phyloP scores from a whole-genome alignment of 768 basidiomycete genomes.

The Inosperma sp. region DNA sequence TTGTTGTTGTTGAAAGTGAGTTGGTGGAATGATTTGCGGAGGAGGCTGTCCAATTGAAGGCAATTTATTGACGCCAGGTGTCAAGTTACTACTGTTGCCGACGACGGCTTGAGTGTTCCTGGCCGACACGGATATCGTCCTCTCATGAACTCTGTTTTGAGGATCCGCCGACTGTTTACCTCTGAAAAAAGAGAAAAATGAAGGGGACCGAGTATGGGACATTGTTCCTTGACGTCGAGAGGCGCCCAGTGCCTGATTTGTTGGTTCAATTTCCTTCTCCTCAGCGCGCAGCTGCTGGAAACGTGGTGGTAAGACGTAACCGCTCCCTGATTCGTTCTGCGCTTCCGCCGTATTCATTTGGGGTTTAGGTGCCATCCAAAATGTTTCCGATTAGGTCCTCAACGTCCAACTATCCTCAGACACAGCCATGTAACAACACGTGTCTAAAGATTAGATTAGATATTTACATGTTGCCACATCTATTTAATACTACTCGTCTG shows the following conservation, averaged over 20 bases:
- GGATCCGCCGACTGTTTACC: constrained; percentile 32
- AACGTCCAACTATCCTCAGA: too few species aligned
- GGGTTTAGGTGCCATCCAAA: too few species aligned
- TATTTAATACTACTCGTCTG: too few species aligned
- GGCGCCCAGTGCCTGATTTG: constrained; percentile 16
- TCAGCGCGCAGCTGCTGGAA: too few species aligned
- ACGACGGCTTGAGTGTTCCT: too few species aligned
- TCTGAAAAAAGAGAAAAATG: constrained; percentile 58
- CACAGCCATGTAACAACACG: too few species aligned
- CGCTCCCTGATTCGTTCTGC: neutral
- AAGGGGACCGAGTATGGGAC: constrained; percentile 52
- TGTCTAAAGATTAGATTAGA: too few species aligned
- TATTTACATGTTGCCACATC: too few species aligned
- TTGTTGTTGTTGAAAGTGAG: constrained; percentile 13
- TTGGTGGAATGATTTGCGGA: constrained; percentile 16
- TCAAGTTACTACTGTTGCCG: too few species aligned
- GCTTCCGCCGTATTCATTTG: neutral
- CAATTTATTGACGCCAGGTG: constrained; percentile 10
- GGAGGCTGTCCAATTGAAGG: constrained; percentile 12
- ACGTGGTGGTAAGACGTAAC: too few species aligned
- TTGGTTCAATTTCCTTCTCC: constrained; percentile 1
- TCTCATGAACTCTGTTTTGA: constrained; percentile 18
- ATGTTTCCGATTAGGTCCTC: too few species aligned
- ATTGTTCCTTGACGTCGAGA: constrained; percentile 13
- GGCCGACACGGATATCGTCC: constrained; percentile 12